Base-by-base conservation (phyloP, 257 asterid genomes). In the Solanum piurae region DNA sequence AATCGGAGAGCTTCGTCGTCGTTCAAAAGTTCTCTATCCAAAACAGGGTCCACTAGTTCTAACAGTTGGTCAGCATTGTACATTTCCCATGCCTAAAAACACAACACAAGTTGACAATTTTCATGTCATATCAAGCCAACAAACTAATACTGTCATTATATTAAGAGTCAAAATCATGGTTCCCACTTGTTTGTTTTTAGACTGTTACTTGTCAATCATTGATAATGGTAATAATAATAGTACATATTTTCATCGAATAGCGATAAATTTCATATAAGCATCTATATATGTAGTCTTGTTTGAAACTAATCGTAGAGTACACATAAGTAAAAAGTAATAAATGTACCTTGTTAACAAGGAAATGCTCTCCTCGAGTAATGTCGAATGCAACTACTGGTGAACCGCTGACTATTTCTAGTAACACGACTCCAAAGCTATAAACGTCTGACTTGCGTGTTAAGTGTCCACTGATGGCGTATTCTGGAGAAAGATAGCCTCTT, bases 401-500 rank as follows among this genome's bases (percentile, higher is more conserved):
- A 3, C 98, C 98, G 7, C 93, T 92, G 84, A 95, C 90, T 16
- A 96, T 92, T 85, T 95, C 96, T 86, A 96, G 88, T 64, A 96
- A 88, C 74, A 96, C 92, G 1, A 95, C 98, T 34, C 98, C 98
- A 60, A 92, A 96, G 93, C 98, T 95, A 55, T 96, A 96, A 71
- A 96, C 95, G 38, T 96, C 98, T 55, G 98, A 94, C 89, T 96
- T 96, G 58, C 95, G 89, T 2, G 94, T 95, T 86, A 94, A 92
- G 46, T 93, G 98, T 74, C 98, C 98, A 60, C 93, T 96, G 77
- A 93, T 36, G 25, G 98, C 98, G 49, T 95, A 96, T 88, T 96
- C 98, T 0, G 98, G 98, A 34, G 98, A 93, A 34, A 96, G 90
- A 90, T 96, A 96, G 87, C 98, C 98, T 88, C 98, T 96, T 86